Base-by-base conservation (phyloP, 306 rosid species). In the Glycyrrhiza uralensis region DNA sequence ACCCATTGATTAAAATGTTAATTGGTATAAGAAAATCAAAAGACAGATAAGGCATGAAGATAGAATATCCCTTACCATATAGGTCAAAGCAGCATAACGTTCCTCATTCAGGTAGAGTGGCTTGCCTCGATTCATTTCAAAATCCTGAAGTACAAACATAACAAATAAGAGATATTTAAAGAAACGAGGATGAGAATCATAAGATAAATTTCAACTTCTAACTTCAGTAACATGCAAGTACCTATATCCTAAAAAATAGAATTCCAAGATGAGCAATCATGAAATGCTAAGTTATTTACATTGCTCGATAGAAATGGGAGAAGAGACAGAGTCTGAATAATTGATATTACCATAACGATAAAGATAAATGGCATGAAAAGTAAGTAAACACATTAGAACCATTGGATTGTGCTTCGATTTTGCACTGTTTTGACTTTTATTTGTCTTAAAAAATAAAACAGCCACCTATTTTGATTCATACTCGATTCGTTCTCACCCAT, bases 101-200 rank as follows among this genome's bases (percentile, higher is more conserved):
- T 95, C 99, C 67, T 86, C 89, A 14, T 89, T 95, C 81, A 95
- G 77, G 86, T 85, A 85, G 66, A 95, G 82, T 7, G 99, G 99
- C 71, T 95, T 95, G 76, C 99, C 99, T 78, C 99, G 84, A 2
- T 6, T 63, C 93, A 95, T 89, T 51, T 91, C 96, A 59, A 61
- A 36, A 73, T 95, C 99, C 99, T 95, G 85, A 71, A 60, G 82
- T 33, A 2, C 42, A 42, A 68, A 24, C 44, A 71, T 14, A 29
- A 22, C 46, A 73, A 32, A 60, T 35, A 38, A 49, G 19, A 72
- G 22, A 55, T 14, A 64, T 13, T 68, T 42, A 17, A 66, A 59
- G 39, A 62, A 62, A 44, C n/a, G 5, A 13, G 20, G 66, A 64
- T 10, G 6, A 26, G n/a, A 65, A 26, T 44, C 15, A 36, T 4